Evolutionary conservation across 331 rosid genomes (phyloP).

Genomic region (Prunus yedoensis): DNA sequence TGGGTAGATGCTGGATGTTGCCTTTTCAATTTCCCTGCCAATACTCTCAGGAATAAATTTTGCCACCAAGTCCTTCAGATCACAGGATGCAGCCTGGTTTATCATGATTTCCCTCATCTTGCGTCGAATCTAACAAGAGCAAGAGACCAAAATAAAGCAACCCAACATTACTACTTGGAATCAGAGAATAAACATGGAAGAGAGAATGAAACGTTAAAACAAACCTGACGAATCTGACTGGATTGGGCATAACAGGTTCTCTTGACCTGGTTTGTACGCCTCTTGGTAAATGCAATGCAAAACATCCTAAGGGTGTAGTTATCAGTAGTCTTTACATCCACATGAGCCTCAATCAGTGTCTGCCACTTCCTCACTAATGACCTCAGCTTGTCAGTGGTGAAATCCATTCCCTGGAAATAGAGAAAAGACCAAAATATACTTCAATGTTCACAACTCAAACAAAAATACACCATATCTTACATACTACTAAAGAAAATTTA

Average conservation of each 20-base stretch:
- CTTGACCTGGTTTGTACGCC: conserved; percentile 72
- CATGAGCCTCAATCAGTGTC: conserved; percentile 74
- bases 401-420: conserved; percentile 54
- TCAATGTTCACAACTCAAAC: not conserved
- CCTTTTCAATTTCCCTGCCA: conserved; percentile 74
- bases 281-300: conserved; percentile 70
- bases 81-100: conserved; percentile 64
- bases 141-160: not conserved
- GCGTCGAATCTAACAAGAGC: conserved; percentile 48
- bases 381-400: conserved; percentile 71
- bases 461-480: not conserved
- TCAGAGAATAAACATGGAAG: not conserved
- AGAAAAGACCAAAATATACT: no score
- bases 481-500: not conserved
- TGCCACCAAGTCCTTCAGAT: conserved; percentile 68
- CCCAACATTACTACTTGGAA: not conserved
- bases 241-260: conserved; percentile 76
- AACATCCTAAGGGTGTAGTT: conserved; percentile 67
- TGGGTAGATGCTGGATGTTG: conserved; percentile 60
- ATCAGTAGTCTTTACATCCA: conserved; percentile 79
- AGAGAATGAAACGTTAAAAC: not conserved
- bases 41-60: conserved; percentile 76
- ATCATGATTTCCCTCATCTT: conserved; percentile 77
- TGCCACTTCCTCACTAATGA: conserved; percentile 80
- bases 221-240: conserved; percentile 70